Base-by-base conservation (phyloP, 164 flowering plant species). In the Echeveria elegans region DNA sequence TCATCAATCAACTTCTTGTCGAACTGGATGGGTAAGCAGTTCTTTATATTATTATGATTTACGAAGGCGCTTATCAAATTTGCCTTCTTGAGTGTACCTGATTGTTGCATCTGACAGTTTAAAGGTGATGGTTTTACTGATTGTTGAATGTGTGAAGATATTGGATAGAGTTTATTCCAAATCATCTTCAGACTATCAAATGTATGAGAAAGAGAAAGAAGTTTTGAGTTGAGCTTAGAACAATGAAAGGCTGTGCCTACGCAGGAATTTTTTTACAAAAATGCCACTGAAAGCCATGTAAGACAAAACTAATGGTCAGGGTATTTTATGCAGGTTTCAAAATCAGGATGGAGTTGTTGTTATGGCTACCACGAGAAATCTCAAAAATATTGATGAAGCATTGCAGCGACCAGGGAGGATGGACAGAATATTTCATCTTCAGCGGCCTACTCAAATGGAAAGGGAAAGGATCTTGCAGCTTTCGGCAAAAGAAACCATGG, bases 311-410 rank as follows among this genome's bases (percentile, higher is more conserved):
- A n/a, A n/a, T n/a, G n/a, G n/a, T n/a, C n/a, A n/a, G n/a, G n/a
- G n/a, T n/a, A n/a, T n/a, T n/a, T n/a, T 69, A 32, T 79, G 71
- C 77, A 93, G 98, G 73, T 93, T 93, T 89, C 92, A 90, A 79
- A 93, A 93, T 68, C 98, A 93, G 80, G 98, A 93, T 75, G 98
- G 98, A 65, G 98, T 93, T 73, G 96, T 93, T 69, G 76, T 93
- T 77, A 88, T 93, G 90, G 97, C 98, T 66, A 93, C 98, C 36
- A 88, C 97, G 19, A 79, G 86, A 75, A 87, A 84, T 77, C 81
- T 90, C 41, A 84, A 82, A 66, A 86, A 86, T 80, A 84, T 93
- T 79, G 97, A 90, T 72, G 80, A 77, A 76, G 98, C 98, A n/a
- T 77, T 93, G 63, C 81, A 63, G 78, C 85, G 97, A 64, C 98